phyloP scores from a whole-genome alignment of 345 rosid genomes.

The Raphanus sativus region DNA sequence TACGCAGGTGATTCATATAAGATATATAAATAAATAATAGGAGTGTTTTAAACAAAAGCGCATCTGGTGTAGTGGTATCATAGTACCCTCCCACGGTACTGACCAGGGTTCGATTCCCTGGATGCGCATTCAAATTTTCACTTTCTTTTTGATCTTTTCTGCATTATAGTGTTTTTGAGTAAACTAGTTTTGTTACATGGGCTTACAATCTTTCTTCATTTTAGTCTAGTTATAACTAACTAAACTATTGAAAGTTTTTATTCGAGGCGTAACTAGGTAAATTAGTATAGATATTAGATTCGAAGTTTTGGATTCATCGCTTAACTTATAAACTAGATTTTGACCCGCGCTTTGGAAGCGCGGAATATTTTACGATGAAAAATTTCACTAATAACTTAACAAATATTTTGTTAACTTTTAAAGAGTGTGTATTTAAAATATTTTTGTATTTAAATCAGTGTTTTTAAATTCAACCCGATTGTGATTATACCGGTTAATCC shows the following conservation, averaged over 20 bases:
- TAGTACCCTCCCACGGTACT: conserved; percentile 99
- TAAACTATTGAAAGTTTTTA: background rate
- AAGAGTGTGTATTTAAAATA: too few relatives aligned
- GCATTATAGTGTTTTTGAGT: background rate
- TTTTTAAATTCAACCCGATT: too few relatives aligned
- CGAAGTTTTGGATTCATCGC: background rate
- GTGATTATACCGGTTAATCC: too few relatives aligned
- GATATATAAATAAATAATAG: background rate
- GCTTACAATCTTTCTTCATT: background rate
- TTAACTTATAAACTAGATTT: too few relatives aligned
- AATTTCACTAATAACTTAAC: too few relatives aligned
- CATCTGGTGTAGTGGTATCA: conserved; percentile 98
- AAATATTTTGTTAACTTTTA: too few relatives aligned
- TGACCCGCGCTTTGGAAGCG: too few relatives aligned
- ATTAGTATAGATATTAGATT: background rate
- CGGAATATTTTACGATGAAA: too few relatives aligned
- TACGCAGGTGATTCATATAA: background rate
- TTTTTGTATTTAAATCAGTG: too few relatives aligned
- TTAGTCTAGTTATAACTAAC: background rate
- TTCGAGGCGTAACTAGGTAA: background rate
- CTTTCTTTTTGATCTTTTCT: background rate
- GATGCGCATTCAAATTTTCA: conserved; percentile 50
- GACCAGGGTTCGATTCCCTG: conserved; percentile 98
- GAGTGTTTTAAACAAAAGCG: conserved; percentile 30
- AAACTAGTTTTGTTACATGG: background rate